phyloP scores from a whole-genome alignment of 139 green algal species.

The Micractinium conductrix region DNA sequence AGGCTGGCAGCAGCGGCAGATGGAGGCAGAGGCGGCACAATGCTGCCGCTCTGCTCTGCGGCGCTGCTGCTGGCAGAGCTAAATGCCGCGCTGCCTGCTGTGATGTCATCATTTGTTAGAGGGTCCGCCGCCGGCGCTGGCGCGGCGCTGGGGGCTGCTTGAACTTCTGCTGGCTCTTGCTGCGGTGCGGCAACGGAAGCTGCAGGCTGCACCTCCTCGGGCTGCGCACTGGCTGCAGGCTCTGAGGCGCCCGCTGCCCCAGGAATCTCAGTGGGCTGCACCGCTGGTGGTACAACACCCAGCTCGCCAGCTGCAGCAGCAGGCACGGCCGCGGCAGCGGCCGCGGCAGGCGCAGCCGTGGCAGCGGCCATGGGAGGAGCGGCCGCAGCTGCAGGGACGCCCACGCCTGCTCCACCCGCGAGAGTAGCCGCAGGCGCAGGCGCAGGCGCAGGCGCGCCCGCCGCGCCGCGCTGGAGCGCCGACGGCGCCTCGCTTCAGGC shows the following conservation, averaged over 20 bases:
- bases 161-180: background rate
- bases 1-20: background rate
- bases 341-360: background rate
- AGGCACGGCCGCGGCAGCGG: background rate
- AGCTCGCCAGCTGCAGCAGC: background rate
- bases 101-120: background rate
- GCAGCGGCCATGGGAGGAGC: background rate
- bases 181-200: background rate
- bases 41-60: background rate
- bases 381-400: background rate
- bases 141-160: background rate
- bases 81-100: background rate
- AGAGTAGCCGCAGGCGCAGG: background rate
- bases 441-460: background rate
- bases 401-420: background rate
- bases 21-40: background rate
- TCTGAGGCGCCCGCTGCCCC: no score
- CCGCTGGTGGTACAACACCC: background rate
- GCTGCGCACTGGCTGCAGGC: no score
- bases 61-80: background rate
- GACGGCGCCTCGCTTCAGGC: slow-evolving; percentile 17
- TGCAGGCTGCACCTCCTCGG: background rate
- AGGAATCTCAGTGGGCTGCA: no score
- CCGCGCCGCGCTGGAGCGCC: background rate
- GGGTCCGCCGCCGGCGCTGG: background rate